These are phyloP conservation scores for Prunus padus DNA, from an alignment of 306 rosid species.

Conservation along the genomic window DNA sequence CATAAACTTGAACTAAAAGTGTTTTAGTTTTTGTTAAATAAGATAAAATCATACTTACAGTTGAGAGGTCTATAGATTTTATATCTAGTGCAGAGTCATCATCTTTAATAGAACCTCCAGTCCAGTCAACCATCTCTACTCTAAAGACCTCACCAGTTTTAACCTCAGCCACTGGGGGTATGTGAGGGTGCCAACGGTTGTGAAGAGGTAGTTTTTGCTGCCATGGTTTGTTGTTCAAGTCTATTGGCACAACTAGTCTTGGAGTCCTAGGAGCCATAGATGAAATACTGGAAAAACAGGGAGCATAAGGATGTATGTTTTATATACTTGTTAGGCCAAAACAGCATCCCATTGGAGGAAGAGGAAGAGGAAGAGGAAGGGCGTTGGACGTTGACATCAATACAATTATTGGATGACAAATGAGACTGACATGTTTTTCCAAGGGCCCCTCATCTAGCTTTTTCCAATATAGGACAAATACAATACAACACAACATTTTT, in stretches of 20 bases:
- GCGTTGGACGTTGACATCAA: neutral
- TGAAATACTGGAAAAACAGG: neutral
- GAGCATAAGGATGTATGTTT: neutral
- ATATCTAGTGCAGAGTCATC: slow-evolving; percentile 64
- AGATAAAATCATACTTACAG: slow-evolving; percentile 47
- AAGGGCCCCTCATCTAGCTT: slow-evolving; percentile 1
- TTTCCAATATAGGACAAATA: neutral
- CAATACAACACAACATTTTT: neutral
- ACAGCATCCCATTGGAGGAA: slow-evolving; percentile 13
- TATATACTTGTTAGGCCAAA: neutral
- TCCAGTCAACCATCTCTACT: slow-evolving; percentile 85
- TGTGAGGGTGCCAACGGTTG: slow-evolving; percentile 84
- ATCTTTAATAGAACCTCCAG: slow-evolving; percentile 65
- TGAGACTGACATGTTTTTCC: neutral
- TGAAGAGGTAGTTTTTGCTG: slow-evolving; percentile 72
- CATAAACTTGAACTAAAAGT: neutral
- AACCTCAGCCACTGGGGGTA: slow-evolving; percentile 58
- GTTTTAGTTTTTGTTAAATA: neutral
- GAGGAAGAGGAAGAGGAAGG: neutral
- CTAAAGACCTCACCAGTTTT: slow-evolving; percentile 52
- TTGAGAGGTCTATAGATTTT: slow-evolving; percentile 58
- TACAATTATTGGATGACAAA: slow-evolving; percentile 28
- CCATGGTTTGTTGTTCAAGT: slow-evolving; percentile 67
- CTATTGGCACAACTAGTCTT: slow-evolving; percentile 58
- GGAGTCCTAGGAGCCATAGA: slow-evolving; percentile 71